phyloP scores from a whole-genome alignment of 768 basidiomycete genomes.

The Lactarius evosmus region DNA sequence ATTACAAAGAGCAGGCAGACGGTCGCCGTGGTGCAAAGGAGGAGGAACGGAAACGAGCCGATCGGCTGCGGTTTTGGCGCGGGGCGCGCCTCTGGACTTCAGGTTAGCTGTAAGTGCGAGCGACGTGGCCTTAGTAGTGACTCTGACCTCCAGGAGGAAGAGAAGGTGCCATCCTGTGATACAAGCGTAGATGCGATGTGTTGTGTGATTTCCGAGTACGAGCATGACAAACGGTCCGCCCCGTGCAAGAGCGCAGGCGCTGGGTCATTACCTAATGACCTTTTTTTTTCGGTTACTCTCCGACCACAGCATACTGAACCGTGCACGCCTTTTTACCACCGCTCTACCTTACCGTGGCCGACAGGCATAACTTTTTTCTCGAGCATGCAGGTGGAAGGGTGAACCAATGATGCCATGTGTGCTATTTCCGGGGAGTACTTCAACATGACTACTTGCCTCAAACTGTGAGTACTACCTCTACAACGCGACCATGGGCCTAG shows the following conservation, averaged over 20 bases:
- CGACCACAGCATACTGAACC: too few species aligned
- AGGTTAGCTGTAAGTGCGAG: constrained; percentile 11
- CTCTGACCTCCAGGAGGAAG: constrained; percentile 20
- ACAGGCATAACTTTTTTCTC: too few species aligned
- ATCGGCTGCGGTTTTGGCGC: constrained; percentile 62
- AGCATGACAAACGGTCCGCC: not conserved
- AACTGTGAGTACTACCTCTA: constrained; percentile 8
- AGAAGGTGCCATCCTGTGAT: constrained; percentile 13
- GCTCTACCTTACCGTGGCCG: too few species aligned
- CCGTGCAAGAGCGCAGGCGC: not conserved
- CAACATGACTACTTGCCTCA: too few species aligned
- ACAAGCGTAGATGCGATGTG: not conserved
- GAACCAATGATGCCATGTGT: too few species aligned
- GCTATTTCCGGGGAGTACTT: not conserved
- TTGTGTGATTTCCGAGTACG: not conserved
- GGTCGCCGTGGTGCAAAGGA: constrained; percentile 54
- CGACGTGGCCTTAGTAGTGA: not conserved
- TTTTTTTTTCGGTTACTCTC: not conserved
- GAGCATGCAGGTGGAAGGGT: too few species aligned
- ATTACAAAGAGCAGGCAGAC: constrained; percentile 55
- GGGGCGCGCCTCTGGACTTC: constrained; percentile 36
- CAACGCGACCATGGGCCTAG: not conserved
- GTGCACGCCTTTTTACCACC: too few species aligned
- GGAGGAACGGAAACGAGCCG: constrained; percentile 50
- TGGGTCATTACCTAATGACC: not conserved